Percentiles rank a stretch among this genome's conserved stretches.
These are phyloP conservation scores for Colletotrichum australisinense DNA, from an alignment of 2,329 filamentous ascomycete genomes.

Conservation along the genomic window DNA sequence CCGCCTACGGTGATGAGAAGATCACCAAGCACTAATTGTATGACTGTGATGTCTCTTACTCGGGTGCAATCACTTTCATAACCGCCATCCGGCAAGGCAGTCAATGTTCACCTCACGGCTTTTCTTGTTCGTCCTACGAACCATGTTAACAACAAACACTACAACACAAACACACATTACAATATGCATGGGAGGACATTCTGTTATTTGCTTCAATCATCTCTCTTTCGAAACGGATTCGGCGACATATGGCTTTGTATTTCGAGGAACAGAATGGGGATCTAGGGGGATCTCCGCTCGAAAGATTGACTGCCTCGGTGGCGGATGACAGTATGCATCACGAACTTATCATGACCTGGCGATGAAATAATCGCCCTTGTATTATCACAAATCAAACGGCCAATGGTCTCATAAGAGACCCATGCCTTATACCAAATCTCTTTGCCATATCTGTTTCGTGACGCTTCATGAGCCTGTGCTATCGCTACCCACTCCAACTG, in stretches of 20 bases:
- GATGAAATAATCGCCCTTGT: slow-evolving; percentile 26
- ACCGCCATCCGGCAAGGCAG: slow-evolving; percentile 18
- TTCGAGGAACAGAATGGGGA: slow-evolving; percentile 7
- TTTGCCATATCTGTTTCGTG: background rate
- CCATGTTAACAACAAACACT: slow-evolving; percentile 5
- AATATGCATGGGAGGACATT: slow-evolving; percentile 6
- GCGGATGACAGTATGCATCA: slow-evolving; percentile 29
- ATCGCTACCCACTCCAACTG: background rate
- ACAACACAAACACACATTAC: slow-evolving; percentile 6
- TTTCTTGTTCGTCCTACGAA: background rate
- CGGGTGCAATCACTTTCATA: slow-evolving; percentile 11
- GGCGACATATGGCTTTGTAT: slow-evolving; percentile 28
- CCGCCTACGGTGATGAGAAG: slow-evolving; percentile 62
- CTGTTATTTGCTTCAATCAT: slow-evolving; percentile 2
- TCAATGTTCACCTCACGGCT: slow-evolving; percentile 10
- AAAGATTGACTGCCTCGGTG: slow-evolving; percentile 20
- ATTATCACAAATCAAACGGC: slow-evolving; percentile 29
- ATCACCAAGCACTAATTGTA: slow-evolving; percentile 37
- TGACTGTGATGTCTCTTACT: background rate
- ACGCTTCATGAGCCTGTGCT: background rate
- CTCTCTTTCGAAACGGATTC: background rate
- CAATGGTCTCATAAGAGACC: slow-evolving; percentile 30
- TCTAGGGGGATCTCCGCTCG: background rate
- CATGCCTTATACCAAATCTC: slow-evolving; percentile 21
- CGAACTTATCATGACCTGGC: slow-evolving; percentile 28